These are phyloP conservation scores for Neurospora sp. DNA, from an alignment of 495 filamentous ascomycete genomes.

Conservation along the genomic window DNA sequence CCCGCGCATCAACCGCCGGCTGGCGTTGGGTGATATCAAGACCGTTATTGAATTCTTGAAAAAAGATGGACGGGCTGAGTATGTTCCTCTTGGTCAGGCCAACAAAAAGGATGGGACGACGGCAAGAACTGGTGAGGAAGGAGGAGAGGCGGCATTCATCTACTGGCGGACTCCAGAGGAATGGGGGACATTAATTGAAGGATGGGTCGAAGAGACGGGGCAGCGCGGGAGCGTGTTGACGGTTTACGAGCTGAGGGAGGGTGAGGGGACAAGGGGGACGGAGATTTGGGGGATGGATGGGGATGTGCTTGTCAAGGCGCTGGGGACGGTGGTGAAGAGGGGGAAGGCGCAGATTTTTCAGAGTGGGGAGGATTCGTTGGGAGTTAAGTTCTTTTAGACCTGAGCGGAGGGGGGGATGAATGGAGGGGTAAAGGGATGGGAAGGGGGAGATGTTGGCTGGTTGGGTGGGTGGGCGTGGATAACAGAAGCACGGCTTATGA, in stretches of 20 bases:
- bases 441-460: neutral
- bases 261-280: slow-evolving; percentile 30
- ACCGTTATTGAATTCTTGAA: slow-evolving; percentile 67
- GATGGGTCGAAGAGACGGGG: slow-evolving; percentile 37
- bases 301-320: slow-evolving; percentile 66
- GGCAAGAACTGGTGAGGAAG: slow-evolving; percentile 10
- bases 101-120: slow-evolving; percentile 45
- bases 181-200: slow-evolving; percentile 36
- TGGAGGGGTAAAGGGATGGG: neutral
- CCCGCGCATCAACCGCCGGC: slow-evolving; percentile 37
- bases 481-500: neutral
- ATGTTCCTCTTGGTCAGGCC: slow-evolving; percentile 42
- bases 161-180: slow-evolving; percentile 42
- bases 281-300: slow-evolving; percentile 65
- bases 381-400: slow-evolving; percentile 85
- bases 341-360: slow-evolving; percentile 88
- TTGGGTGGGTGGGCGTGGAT: neutral
- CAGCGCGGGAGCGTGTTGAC: slow-evolving; percentile 39
- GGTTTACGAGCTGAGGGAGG: slow-evolving; percentile 38
- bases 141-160: slow-evolving; percentile 22
- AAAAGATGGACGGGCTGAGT: slow-evolving; percentile 59
- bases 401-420: neutral
- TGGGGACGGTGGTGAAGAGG: slow-evolving; percentile 70
- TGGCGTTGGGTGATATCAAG: slow-evolving; percentile 52
- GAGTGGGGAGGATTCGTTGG: slow-evolving; percentile 58